phyloP scores from a whole-genome alignment of 1,284 basidiomycete genomes.

The Butyriboletus appendiculatus region DNA sequence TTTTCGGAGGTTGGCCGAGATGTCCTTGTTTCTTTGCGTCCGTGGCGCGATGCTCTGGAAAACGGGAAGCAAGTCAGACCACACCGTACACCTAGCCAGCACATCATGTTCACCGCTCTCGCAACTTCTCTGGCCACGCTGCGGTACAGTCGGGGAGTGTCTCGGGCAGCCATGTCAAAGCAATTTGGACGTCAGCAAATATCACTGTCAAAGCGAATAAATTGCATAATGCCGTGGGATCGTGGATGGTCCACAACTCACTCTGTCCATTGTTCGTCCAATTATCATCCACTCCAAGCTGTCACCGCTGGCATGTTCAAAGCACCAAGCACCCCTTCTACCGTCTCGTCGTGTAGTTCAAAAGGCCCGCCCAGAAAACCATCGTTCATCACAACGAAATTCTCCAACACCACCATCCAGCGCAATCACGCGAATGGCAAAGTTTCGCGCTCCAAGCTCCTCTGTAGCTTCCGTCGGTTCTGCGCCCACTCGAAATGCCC shows the following conservation, averaged over 20 bases:
- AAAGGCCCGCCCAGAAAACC: slow-evolving; percentile 12
- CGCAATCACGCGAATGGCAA: slow-evolving; percentile 14
- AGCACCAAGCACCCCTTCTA: slow-evolving; percentile 8
- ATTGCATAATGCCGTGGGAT: slow-evolving; percentile 19
- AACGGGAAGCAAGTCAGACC: slow-evolving; percentile 6
- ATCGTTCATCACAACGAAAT: neutral
- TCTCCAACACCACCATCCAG: neutral
- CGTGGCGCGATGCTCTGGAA: slow-evolving; percentile 45
- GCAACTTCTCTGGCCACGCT: slow-evolving; percentile 45
- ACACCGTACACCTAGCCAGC: neutral
- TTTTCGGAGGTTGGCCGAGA: slow-evolving; percentile 55
- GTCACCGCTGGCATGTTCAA: slow-evolving; percentile 17
- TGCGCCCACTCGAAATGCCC: neutral
- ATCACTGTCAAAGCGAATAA: slow-evolving; percentile 10
- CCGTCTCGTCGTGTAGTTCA: slow-evolving; percentile 10
- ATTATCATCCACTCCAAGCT: slow-evolving; percentile 1
- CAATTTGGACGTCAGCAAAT: neutral
- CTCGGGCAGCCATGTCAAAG: slow-evolving; percentile 31
- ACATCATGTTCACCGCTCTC: slow-evolving; percentile 38
- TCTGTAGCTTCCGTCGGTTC: slow-evolving; percentile 13
- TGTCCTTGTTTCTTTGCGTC: slow-evolving; percentile 44
- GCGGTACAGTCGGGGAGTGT: slow-evolving; percentile 39
- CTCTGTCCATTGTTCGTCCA: slow-evolving; percentile 25
- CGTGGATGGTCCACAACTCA: slow-evolving; percentile 15
- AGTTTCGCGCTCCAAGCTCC: slow-evolving; percentile 21